phyloP scores from a whole-genome alignment of 768 basidiomycete genomes.

The Mycena maculata region DNA sequence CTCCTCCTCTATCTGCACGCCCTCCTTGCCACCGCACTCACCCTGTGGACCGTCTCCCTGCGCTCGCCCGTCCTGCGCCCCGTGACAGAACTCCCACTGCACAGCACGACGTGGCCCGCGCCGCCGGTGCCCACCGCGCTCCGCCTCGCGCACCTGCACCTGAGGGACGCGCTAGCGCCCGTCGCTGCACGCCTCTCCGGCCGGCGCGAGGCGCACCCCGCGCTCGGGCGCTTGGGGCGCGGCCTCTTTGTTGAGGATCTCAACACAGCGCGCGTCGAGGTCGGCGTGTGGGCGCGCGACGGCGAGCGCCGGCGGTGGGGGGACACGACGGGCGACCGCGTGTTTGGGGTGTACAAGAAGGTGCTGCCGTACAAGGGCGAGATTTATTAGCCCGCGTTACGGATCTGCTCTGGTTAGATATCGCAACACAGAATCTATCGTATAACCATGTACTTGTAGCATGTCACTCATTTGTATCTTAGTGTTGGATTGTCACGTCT shows the following conservation, averaged over 20 bases:
- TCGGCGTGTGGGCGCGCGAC: slow-evolving; percentile 30
- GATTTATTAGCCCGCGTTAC: slow-evolving; percentile 35
- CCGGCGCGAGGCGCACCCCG: slow-evolving; percentile 7
- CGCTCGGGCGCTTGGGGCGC: slow-evolving; percentile 4
- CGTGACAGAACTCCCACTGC: not conserved
- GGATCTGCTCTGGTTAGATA: too few relatives aligned
- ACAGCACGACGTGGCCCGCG: slow-evolving; percentile 8
- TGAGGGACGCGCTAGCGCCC: slow-evolving; percentile 29
- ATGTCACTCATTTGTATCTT: too few relatives aligned
- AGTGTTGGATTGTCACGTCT: too few relatives aligned
- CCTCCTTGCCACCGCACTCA: slow-evolving; percentile 13
- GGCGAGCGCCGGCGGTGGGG: slow-evolving; percentile 23
- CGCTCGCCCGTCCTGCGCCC: slow-evolving; percentile 24
- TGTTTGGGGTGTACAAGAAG: slow-evolving; percentile 36
- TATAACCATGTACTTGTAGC: too few relatives aligned
- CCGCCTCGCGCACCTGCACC: slow-evolving; percentile 24
- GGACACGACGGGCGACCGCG: slow-evolving; percentile 17
- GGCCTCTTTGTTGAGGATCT: slow-evolving; percentile 28
- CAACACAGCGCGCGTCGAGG: slow-evolving; percentile 32
- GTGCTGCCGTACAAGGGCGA: slow-evolving; percentile 28
- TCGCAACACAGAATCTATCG: too few relatives aligned
- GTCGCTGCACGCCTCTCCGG: slow-evolving; percentile 29
- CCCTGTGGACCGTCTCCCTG: slow-evolving; percentile 19
- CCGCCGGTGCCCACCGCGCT: slow-evolving; percentile 26
- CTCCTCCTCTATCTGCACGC: slow-evolving; percentile 28